phyloP scores from a whole-genome alignment of 176 grass and related monocot genomes.

The Puccinellia tenuiflora region DNA sequence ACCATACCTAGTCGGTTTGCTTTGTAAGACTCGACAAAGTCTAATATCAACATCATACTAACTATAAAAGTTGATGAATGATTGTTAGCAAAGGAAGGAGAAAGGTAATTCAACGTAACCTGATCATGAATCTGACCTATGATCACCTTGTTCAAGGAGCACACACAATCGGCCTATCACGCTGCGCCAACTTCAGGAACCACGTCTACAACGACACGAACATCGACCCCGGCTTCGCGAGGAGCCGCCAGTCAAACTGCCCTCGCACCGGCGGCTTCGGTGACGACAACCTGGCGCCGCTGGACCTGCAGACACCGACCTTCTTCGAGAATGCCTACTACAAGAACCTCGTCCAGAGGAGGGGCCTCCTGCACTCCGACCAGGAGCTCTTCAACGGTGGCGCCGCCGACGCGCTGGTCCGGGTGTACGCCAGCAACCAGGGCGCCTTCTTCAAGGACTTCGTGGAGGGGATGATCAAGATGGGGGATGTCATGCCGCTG shows the following conservation, averaged over 20 bases:
- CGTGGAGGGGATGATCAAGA: constrained; percentile 47
- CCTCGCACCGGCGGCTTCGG: constrained; percentile 24
- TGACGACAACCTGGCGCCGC: constrained; percentile 52
- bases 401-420: constrained; percentile 21
- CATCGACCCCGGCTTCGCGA: constrained; percentile 39
- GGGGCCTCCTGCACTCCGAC: constrained; percentile 60
- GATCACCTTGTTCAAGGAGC: constrained; percentile 33
- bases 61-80: neutral
- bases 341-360: constrained; percentile 27
- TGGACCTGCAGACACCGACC: constrained; percentile 50
- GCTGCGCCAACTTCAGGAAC: constrained; percentile 56
- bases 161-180: constrained; percentile 63
- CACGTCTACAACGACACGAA: constrained; percentile 74
- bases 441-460: constrained; percentile 48
- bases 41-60: too few species aligned
- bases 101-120: neutral
- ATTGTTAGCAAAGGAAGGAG: neutral
- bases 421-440: constrained; percentile 9
- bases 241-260: constrained; percentile 14
- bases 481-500: constrained; percentile 45
- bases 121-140: neutral
- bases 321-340: constrained; percentile 55
- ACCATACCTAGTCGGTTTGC: too few species aligned
- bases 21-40: too few species aligned
- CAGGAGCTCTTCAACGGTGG: constrained; percentile 64